These are phyloP conservation scores for Trypanosoma caninum DNA, from an alignment of 208 protist species.

Conservation along the genomic window DNA sequence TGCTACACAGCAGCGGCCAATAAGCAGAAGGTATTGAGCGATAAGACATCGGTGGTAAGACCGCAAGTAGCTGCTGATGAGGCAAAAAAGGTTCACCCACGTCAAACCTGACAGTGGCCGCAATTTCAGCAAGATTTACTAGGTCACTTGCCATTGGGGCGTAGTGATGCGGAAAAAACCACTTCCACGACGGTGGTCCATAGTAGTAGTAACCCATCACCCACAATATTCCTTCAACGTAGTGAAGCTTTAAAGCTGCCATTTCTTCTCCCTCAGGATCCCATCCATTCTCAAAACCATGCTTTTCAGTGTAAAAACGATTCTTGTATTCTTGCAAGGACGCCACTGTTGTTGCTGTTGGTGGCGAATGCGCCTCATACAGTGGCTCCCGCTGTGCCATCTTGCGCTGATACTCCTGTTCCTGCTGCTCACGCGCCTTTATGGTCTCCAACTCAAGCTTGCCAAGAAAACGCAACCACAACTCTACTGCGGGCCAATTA, in stretches of 20 bases:
- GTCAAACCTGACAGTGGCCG: conserved; percentile 51
- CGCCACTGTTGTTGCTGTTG: conserved; percentile 16
- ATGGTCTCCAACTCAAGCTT: conserved; percentile 76
- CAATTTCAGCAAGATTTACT: conserved; percentile 68
- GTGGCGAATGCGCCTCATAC: conserved; percentile 62
- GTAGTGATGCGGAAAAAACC: conserved; percentile 93
- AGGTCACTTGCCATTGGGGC: conserved; percentile 91
- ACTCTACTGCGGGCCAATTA: conserved; percentile 65
- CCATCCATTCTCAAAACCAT: conserved; percentile 73
- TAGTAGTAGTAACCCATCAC: conserved; percentile 90
- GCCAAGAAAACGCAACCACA: conserved; percentile 71
- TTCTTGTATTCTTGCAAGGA: conserved; percentile 70
- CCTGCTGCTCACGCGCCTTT: conserved; percentile 58
- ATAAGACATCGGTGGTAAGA: conserved; percentile 95
- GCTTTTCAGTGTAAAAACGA: conserved; percentile 84
- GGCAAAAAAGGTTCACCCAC: conserved; percentile 81
- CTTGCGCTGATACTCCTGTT: conserved; percentile 75
- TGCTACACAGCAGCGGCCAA: conserved; percentile 75
- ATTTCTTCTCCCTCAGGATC: conserved; percentile 61
- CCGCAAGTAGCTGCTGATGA: conserved; percentile 97
- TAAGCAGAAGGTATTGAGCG: conserved; percentile 84
- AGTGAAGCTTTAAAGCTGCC: conserved; percentile 65
- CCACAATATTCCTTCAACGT: conserved; percentile 88
- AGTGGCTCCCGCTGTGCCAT: conserved; percentile 46
- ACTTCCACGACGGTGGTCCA: conserved; percentile 87